Conservation (phyloP, 257 asterid species). For the Rauvolfia tetraphylla region DNA sequence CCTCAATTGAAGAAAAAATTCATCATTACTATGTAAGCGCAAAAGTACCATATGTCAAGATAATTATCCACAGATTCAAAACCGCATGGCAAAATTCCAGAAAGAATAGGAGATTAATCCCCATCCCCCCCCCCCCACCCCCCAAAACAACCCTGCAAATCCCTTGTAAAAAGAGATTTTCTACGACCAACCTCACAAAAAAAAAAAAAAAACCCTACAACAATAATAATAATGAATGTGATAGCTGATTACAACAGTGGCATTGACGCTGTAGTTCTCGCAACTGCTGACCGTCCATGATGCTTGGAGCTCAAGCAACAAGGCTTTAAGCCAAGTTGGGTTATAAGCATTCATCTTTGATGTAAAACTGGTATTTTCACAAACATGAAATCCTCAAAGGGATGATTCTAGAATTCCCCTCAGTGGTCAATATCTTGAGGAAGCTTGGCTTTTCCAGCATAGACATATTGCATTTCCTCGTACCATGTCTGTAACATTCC, state of each 20-base stretch:
- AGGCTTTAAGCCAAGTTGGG: background rate
- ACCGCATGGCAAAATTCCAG: background rate
- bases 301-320: background rate
- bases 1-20: too few relatives aligned
- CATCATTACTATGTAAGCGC: too few relatives aligned
- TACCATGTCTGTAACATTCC: constrained; percentile 66
- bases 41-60: too few relatives aligned
- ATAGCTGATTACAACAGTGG: background rate
- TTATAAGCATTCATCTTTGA: background rate
- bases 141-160: too few relatives aligned
- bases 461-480: constrained; percentile 81
- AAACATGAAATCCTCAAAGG: background rate
- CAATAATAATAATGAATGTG: too few relatives aligned
- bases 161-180: too few relatives aligned
- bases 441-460: constrained; percentile 58
- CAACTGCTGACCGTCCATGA: background rate
- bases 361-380: background rate
- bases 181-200: too few relatives aligned
- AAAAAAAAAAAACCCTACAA: too few relatives aligned
- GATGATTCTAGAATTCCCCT: background rate
- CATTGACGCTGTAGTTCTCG: background rate
- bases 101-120: background rate
- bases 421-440: constrained; percentile 66
- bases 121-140: too few relatives aligned
- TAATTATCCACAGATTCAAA: background rate